phyloP scores from a whole-genome alignment of 768 basidiomycete genomes.

The Exidia glandulosa region DNA sequence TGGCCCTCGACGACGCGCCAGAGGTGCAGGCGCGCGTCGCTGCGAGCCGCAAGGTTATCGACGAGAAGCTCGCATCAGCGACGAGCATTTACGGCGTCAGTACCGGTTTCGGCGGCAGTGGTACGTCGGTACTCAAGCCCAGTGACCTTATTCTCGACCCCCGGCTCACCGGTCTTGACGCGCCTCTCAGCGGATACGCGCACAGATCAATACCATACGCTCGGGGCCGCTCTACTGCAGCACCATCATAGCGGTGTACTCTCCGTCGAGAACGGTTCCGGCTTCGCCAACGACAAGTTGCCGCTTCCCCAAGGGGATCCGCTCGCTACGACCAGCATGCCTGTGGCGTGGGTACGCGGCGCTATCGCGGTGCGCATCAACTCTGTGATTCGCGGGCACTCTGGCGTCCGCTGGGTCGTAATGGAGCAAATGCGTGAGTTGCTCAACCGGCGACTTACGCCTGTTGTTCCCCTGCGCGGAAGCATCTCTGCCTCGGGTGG shows the following conservation, averaged over 20 bases:
- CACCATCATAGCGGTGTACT: conserved; percentile 71
- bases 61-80: conserved; percentile 52
- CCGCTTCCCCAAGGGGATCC: conserved; percentile 62
- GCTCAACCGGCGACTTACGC: conserved; percentile 54
- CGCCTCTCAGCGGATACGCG: conserved; percentile 57
- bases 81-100: conserved; percentile 77
- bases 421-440: conserved; percentile 69
- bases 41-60: conserved; percentile 54
- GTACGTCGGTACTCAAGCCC: conserved; percentile 19
- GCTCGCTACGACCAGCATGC: conserved; percentile 59
- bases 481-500: conserved; percentile 79
- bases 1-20: conserved; percentile 39
- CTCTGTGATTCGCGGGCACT: conserved; percentile 80
- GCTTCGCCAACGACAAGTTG: conserved; percentile 21
- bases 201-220: conserved; percentile 58
- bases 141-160: conserved; percentile 4
- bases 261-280: conserved; percentile 47
- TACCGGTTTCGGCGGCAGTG: conserved; percentile 78
- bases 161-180: conserved; percentile 4
- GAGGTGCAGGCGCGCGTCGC: conserved; percentile 40
- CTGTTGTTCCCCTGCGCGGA: conserved; percentile 68
- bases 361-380: conserved; percentile 84
- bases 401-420: conserved; percentile 72
- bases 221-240: conserved; percentile 76
- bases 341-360: conserved; percentile 78